phyloP scores from a whole-genome alignment of 805 yeast species.

The Allodekkera sacchari region DNA sequence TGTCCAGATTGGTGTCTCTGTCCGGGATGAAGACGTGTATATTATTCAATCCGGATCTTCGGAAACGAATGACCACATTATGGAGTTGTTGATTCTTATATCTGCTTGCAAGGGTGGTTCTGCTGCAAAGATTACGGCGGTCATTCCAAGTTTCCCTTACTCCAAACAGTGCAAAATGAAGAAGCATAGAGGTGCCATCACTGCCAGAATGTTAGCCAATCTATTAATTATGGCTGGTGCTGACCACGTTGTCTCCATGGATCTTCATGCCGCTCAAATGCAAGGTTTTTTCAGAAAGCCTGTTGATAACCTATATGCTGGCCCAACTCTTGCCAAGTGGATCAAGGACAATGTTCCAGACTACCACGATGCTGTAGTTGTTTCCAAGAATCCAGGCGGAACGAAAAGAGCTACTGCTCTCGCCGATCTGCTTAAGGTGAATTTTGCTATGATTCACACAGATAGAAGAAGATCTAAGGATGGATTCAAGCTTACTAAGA shows the following conservation, averaged over 20 bases:
- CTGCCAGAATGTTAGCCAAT: conserved; percentile 97
- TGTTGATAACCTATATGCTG: conserved; percentile 93
- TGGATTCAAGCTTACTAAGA: conserved; percentile 30
- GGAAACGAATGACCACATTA: conserved; percentile 84
- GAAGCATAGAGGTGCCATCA: conserved; percentile 96
- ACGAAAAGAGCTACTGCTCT: conserved; percentile 95
- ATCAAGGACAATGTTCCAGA: conserved; percentile 83
- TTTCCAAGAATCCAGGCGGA: conserved; percentile 98
- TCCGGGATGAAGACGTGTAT: conserved; percentile 94
- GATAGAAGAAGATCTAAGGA: conserved; percentile 90
- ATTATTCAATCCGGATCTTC: conserved; percentile 88
- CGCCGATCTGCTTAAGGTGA: conserved; percentile 93
- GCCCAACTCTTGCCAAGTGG: conserved; percentile 95
- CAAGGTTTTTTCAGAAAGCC: conserved; percentile 98
- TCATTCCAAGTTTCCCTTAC: conserved; percentile 95
- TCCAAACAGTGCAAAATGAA: conserved; percentile 97
- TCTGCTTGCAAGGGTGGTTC: conserved; percentile 97
- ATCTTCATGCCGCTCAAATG: conserved; percentile 94
- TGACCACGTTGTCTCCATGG: conserved; percentile 97
- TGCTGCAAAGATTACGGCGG: conserved; percentile 96
- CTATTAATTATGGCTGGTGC: conserved; percentile 97
- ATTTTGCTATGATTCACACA: conserved; percentile 98
- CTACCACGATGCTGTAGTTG: conserved; percentile 85
- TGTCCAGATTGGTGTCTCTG: conserved; percentile 89
- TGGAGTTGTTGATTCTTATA: conserved; percentile 89